Base-by-base conservation (phyloP, 495 filamentous ascomycete species). In the Penicillium argentinense region DNA sequence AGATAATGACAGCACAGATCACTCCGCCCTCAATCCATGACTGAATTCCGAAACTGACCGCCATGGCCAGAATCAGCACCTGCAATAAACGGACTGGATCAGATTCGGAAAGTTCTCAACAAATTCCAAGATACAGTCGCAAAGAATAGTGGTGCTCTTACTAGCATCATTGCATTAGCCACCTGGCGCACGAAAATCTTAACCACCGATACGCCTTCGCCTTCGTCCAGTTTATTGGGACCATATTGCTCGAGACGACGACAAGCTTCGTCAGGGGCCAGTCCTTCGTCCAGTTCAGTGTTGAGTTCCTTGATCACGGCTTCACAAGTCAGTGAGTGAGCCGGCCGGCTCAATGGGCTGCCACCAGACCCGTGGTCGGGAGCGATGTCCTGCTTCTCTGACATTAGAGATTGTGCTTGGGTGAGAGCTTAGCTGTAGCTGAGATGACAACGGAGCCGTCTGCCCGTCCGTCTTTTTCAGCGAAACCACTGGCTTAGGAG, bases 1-100 rank as follows among this genome's bases (percentile, higher is more conserved):
- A 71, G 2, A 72, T 57, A 42, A 88, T 84, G 45, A 88, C 83
- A 9, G 76, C 78, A 21, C 70, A 70, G 42, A 87, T 76, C 18
- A 88, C 81, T 39, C 79, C 84, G n/a, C 24, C 82, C 84, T 86
- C 3, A 77, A n/a, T n/a, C n/a, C n/a, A n/a, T n/a, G n/a, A n/a
- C n/a, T n/a, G n/a, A n/a, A n/a, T n/a, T n/a, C n/a, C 82, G 53
- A 85, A 87, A 56, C 78, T 83, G 40, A 87, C 81, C 18, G 72
- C 76, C 85, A 88, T 88, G 13, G 80, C 84, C 45, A 85, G 67
- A 43, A 86, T 81, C 16, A 84, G 74, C 4, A 86, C 75, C 81
- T 83, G 51, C n/a, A n/a, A n/a, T n/a, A n/a, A n/a, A n/a, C n/a
- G n/a, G n/a, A n/a, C n/a, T n/a, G n/a, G n/a, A 27, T 19, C n/a